Evolutionary conservation across 768 basidiomycete species (phyloP).

Genomic region (Lactifluus pinguis): DNA sequence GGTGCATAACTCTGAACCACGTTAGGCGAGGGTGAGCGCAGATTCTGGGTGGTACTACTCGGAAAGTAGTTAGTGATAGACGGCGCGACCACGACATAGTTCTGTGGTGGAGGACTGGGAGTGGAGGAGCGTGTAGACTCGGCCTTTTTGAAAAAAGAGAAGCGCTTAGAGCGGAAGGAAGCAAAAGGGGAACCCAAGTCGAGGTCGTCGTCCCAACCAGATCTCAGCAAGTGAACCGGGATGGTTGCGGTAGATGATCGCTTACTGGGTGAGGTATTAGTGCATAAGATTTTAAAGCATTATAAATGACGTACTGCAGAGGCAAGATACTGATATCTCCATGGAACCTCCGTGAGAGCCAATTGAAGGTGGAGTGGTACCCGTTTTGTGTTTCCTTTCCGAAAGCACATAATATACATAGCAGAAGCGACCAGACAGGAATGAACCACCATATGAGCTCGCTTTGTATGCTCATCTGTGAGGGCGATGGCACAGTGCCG

Average conservation of each 20-base stretch:
- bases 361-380: not conserved
- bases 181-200: conserved; percentile 4
- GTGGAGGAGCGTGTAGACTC: conserved; percentile 3
- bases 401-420: conserved; percentile 8
- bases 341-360: conserved; percentile 2
- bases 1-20: not conserved
- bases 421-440: conserved; percentile 15
- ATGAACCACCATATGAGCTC: conserved; percentile 20
- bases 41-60: conserved; percentile 7
- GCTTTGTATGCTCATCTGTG: not conserved
- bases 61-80: conserved; percentile 12
- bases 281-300: not conserved
- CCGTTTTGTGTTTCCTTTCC: conserved; percentile 15
- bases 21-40: conserved; percentile 8
- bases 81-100: conserved; percentile 6
- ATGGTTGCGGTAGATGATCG: not conserved
- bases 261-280: not conserved
- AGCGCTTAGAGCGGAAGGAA: conserved; percentile 3
- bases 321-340: conserved; percentile 1
- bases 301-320: conserved; percentile 11
- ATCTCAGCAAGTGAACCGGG: conserved; percentile 16
- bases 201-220: conserved; percentile 18
- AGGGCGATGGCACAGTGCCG: not conserved
- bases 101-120: conserved; percentile 6
- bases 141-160: conserved; percentile 2